These are phyloP conservation scores for Plasmodium inui DNA, from an alignment of 169 alveolate genomes.

Conservation along the genomic window DNA sequence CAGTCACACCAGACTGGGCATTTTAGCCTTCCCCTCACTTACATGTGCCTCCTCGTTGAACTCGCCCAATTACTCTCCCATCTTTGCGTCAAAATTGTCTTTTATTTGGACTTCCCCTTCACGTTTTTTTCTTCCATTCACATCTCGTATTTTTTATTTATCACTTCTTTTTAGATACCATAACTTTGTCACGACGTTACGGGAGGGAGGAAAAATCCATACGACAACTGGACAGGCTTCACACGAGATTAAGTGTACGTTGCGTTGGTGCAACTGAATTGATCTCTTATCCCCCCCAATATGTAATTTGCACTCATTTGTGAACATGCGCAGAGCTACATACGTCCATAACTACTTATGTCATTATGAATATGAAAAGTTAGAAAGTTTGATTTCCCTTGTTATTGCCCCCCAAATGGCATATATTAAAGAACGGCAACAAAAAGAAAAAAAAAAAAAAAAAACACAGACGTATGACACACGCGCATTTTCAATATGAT, in stretches of 20 bases:
- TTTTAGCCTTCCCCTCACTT: not conserved
- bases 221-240: not conserved
- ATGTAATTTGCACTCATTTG: not conserved
- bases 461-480: not conserved
- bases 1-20: not conserved
- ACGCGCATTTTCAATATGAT: not conserved
- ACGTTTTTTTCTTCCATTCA: not conserved
- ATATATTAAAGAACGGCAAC: not conserved
- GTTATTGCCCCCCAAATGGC: not conserved
- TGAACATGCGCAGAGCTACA: not conserved
- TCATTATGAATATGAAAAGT: not conserved
- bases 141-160: not conserved
- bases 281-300: not conserved
- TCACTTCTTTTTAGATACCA: not conserved
- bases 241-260: not conserved
- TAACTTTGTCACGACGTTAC: not conserved
- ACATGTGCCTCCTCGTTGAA: not conserved
- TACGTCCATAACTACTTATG: not conserved
- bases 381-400: not conserved
- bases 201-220: not conserved
- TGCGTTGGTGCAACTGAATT: not conserved
- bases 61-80: not conserved
- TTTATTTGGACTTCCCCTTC: not conserved
- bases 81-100: not conserved
- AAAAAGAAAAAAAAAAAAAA: not conserved